A percentile compares a stretch with the other conserved stretches of the same genome.
These are phyloP conservation scores for Yamagishiella unicocca DNA, from an alignment of 139 green algal genomes.

Conservation along the genomic window DNA sequence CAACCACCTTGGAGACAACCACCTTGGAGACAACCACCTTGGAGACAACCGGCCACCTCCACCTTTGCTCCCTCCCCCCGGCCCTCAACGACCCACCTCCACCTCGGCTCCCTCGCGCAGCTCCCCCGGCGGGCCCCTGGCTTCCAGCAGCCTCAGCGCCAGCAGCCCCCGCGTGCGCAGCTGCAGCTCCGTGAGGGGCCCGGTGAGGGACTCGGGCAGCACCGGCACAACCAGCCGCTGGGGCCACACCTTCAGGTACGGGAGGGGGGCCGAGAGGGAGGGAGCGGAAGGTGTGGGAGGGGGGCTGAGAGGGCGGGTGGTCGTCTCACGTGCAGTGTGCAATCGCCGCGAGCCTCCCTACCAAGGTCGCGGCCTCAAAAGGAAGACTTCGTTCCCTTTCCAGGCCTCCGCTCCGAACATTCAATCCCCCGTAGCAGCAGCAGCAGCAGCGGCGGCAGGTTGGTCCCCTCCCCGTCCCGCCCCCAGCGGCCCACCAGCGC, in stretches of 20 bases:
- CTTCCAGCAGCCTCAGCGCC: constrained; percentile 22
- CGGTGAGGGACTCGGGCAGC: background rate
- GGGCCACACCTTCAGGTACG: constrained; percentile 25
- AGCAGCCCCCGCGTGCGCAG: constrained; percentile 39
- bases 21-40: too few species aligned
- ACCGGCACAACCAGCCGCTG: constrained; percentile 31
- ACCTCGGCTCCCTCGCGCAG: background rate
- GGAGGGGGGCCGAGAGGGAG: background rate
- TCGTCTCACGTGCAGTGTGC: too few species aligned
- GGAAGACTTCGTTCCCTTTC: too few species aligned
- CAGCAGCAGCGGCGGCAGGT: too few species aligned
- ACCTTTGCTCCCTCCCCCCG: background rate
- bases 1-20: too few species aligned
- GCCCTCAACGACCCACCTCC: background rate
- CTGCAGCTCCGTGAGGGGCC: constrained; percentile 19
- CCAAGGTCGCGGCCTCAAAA: too few species aligned
- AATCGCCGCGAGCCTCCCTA: too few species aligned
- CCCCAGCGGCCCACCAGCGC: constrained; percentile 16
- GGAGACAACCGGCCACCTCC: background rate
- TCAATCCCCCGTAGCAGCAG: too few species aligned
- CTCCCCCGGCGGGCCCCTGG: background rate
- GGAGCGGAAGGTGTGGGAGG: background rate
- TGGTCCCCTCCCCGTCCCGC: background rate
- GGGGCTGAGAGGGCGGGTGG: too few species aligned
- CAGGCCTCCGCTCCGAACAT: too few species aligned